Evolutionary conservation across 192 early-diverging fungal species (phyloP).

Genomic region (Diversispora epigaea): DNA sequence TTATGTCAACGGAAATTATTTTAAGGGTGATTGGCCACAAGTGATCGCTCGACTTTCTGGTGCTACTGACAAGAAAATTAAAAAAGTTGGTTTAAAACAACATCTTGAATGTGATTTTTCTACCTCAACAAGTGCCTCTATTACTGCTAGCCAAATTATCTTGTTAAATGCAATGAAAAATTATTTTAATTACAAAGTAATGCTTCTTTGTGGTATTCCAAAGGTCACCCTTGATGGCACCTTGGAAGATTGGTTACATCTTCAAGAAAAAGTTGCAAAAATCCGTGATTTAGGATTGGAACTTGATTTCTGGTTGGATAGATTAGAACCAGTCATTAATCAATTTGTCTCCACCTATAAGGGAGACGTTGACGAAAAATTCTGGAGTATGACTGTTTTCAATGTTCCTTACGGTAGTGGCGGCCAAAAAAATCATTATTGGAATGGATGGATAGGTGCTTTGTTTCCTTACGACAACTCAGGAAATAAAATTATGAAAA

Average conservation of each 20-base stretch:
- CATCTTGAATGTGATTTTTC: constrained; percentile 25
- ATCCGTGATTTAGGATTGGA: constrained; percentile 14
- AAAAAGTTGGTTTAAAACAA: constrained; percentile 19
- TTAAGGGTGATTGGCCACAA: constrained; percentile 20
- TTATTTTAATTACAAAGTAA: not conserved
- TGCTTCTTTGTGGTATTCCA: constrained; percentile 26
- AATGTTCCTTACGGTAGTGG: not conserved
- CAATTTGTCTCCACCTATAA: constrained; percentile 23
- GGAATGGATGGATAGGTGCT: constrained; percentile 15
- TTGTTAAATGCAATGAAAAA: constrained; percentile 27
- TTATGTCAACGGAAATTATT: not conserved
- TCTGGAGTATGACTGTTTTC: constrained; percentile 18
- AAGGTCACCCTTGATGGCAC: constrained; percentile 23
- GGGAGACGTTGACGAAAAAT: constrained; percentile 22
- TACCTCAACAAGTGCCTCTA: constrained; percentile 10
- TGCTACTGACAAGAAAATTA: not conserved
- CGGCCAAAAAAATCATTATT: not conserved
- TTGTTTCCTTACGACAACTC: not conserved
- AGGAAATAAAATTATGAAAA: not conserved
- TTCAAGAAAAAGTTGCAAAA: constrained; percentile 30
- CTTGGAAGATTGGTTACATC: constrained; percentile 15
- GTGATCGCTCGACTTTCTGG: not conserved
- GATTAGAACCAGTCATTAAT: constrained; percentile 18
- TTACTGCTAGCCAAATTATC: constrained; percentile 16
- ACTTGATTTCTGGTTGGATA: constrained; percentile 30